Evolutionary conservation across 345 rosid genomes (phyloP), one percentile per base, ranked within the genome.

Genomic region (Erucastrum elatum): DNA sequence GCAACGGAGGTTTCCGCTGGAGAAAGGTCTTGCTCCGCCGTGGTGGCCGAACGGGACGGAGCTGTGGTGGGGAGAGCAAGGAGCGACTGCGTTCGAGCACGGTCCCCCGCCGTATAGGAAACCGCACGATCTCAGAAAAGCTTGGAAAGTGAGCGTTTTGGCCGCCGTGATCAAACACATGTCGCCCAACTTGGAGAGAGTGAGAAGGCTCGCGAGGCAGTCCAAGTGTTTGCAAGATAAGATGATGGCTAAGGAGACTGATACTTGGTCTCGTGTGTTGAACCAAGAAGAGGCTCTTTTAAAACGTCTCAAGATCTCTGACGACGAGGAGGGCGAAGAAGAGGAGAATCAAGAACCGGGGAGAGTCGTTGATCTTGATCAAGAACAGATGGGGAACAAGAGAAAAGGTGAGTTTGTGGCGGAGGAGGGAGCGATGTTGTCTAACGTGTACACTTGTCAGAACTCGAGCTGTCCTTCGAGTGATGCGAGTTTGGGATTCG

Each of bases 21-120:
- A 87, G n/a, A 84, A 64, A 66, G 90, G 94, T 4, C 56, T 86
- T 46, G 85, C 89, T 7, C 97, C 94, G 0, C 92, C 97, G 0
- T 88, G 97, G 97, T 89, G 97, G 94, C 92, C 94, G 0, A 78
- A 77, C 0, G 89, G 94, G 46, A 53, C 17, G 0, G 92, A 89
- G 82, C 6, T 70, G 0, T 86, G 97, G 97, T 89, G 94, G 97
- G 94, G 87, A 15, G 76, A 80, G 30, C 79, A 75, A 75, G 79
- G 79, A 55, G 70, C 75, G 15, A 30, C 75, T 2, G 68, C 75
- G 39, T 70, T 74, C 0, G 78, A 87, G 41, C 87, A 87, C 53
- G 93, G 90, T 16, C 82, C 82, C 0, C 98, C 96, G 0, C 96
- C 91, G 2, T 88, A 88, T 21, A 84, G 80, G 70, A 90, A 84